Base-by-base conservation (phyloP, 768 basidiomycete genomes). In the Tremella yokohamensis region DNA sequence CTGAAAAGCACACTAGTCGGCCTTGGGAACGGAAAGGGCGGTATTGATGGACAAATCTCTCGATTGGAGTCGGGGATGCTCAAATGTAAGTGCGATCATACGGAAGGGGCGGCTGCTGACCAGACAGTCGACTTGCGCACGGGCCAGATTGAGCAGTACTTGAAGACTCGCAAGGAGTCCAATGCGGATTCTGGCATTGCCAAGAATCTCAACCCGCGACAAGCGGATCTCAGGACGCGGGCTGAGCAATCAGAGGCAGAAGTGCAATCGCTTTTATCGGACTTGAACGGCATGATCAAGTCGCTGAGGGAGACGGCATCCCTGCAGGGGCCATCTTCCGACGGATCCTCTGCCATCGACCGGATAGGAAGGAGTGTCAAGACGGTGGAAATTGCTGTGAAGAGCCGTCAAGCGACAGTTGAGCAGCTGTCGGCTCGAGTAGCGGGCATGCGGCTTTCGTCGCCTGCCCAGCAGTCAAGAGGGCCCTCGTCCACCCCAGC, bases 101-200 rank as follows among this genome's bases (percentile, higher is more conserved):
- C n/a, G 47, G n/a, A 19, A 22, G 22, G 11, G 40, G 26, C 26
- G 24, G 2, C 37, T 2, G 42, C 11, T 25, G 8, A 19, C 42
- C 67, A 94, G 92, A 86, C 29, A 34, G 29, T 34, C 40, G 84
- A 84, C 50, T 89, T 88, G 58, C 84, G 88, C 63, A 83, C 83
- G 64, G 90, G 92, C 71, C 91, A 96, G 69, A 87, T 90, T 22
- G 79, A 80, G 16, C 84, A 89, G 3, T 92, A 90, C 74, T 81
- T 85, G 54, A 84, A 83, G 64, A 91, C 90, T 1, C 84, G 84
- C 59, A 81, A 81, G 26, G 91, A 97, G 69, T 82, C 84, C 2
- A 87, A 87, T 0, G 89, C 93, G 73, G 83, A 84, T 9, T 86
- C 84, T 67, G 83, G 87, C 80, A 77, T 89, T 68, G 79, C 84